phyloP scores from a whole-genome alignment of 306 rosid genomes.

The Heteromeles arbutifolia region DNA sequence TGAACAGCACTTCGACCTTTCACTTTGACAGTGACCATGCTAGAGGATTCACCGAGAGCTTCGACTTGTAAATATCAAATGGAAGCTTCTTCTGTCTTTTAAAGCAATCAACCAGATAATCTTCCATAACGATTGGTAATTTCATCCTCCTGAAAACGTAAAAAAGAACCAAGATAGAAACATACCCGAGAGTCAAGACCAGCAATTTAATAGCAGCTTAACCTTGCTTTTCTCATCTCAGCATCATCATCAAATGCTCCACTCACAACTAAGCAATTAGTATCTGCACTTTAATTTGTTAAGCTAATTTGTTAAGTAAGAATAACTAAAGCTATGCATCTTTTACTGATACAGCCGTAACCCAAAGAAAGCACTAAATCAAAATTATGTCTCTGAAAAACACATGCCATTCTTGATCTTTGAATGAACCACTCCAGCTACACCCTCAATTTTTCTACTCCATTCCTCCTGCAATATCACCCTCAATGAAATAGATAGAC shows the following conservation, averaged over 20 bases:
- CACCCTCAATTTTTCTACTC: slow-evolving; percentile 55
- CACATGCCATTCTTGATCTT: slow-evolving; percentile 75
- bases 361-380: neutral
- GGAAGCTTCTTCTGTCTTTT: slow-evolving; percentile 73
- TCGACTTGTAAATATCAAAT: slow-evolving; percentile 69
- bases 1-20: slow-evolving; percentile 90
- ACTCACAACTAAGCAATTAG: slow-evolving; percentile 77
- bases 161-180: slow-evolving; percentile 10
- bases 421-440: slow-evolving; percentile 64
- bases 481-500: slow-evolving; percentile 10
- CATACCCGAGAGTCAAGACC: slow-evolving; percentile 8
- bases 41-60: slow-evolving; percentile 57
- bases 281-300: slow-evolving; percentile 52
- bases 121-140: slow-evolving; percentile 77
- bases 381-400: slow-evolving; percentile 18
- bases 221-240: slow-evolving; percentile 87
- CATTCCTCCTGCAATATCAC: slow-evolving; percentile 62
- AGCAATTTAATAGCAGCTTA: slow-evolving; percentile 18
- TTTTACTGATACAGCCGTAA: neutral
- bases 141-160: slow-evolving; percentile 75
- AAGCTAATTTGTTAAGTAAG: too few species aligned
- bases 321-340: neutral
- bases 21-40: slow-evolving; percentile 90
- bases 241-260: slow-evolving; percentile 53
- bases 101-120: slow-evolving; percentile 78